Evolutionary conservation across 176 grass and related monocot species (phyloP).

Genomic region (Aechmea fasciata): DNA sequence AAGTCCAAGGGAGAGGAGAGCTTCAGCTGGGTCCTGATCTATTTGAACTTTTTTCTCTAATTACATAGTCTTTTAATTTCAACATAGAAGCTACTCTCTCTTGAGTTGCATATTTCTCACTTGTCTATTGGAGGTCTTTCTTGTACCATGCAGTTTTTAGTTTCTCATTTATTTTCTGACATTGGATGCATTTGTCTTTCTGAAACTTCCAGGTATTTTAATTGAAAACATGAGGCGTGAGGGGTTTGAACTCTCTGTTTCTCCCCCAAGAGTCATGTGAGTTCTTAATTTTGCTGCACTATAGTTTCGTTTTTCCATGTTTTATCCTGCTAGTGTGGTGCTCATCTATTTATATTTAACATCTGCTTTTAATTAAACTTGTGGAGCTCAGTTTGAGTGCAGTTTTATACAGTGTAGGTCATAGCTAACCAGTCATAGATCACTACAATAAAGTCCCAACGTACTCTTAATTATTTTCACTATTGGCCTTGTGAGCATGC

Average conservation of each 20-base stretch:
- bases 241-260: slow-evolving; percentile 97
- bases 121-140: neutral
- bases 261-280: slow-evolving; percentile 97
- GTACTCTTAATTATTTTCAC: no score
- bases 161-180: neutral
- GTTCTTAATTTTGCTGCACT: slow-evolving; percentile 4
- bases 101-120: neutral
- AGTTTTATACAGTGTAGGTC: no score
- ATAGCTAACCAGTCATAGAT: no score
- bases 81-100: neutral
- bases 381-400: no score
- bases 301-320: neutral
- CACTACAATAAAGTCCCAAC: no score
- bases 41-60: slow-evolving; percentile 15
- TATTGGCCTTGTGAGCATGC: no score
- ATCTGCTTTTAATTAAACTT: no score
- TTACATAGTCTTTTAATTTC: slow-evolving; percentile 1
- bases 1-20: slow-evolving; percentile 99
- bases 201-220: slow-evolving; percentile 69
- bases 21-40: slow-evolving; percentile 87
- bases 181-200: neutral
- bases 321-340: neutral
- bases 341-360: no score
- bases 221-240: slow-evolving; percentile 99
- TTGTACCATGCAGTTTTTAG: neutral